Conservation (phyloP, 768 basidiomycete species). For the Leccinum imitatum region DNA sequence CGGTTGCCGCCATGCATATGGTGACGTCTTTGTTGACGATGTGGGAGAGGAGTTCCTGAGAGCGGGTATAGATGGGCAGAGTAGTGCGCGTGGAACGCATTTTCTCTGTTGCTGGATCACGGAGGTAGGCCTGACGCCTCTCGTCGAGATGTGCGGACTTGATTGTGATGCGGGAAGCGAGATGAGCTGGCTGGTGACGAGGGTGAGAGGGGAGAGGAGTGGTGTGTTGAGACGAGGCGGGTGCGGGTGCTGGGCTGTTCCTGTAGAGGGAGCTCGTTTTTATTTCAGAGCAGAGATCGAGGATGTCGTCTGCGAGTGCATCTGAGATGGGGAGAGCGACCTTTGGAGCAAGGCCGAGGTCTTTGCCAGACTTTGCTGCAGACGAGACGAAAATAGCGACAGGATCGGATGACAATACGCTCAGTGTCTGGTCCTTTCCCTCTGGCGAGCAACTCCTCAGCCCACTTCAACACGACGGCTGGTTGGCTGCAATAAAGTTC, state of each 20-base stretch:
- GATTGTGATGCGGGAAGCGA: slow-evolving; percentile 27
- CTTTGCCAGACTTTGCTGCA: slow-evolving; percentile 61
- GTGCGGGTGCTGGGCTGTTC: slow-evolving; percentile 52
- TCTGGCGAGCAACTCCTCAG: no score
- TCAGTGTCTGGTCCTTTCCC: no score
- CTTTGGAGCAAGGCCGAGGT: slow-evolving; percentile 69
- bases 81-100: slow-evolving; percentile 67
- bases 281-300: slow-evolving; percentile 68
- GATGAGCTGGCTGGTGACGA: slow-evolving; percentile 30
- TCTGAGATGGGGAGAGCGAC: slow-evolving; percentile 68
- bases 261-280: slow-evolving; percentile 61
- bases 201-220: slow-evolving; percentile 17
- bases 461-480: no score
- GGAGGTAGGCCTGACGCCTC: slow-evolving; percentile 59
- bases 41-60: slow-evolving; percentile 63
- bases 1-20: slow-evolving; percentile 86
- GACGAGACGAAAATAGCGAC: no score
- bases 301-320: slow-evolving; percentile 64
- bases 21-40: slow-evolving; percentile 81
- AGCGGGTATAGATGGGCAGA: slow-evolving; percentile 75
- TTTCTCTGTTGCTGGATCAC: slow-evolving; percentile 54
- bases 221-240: slow-evolving; percentile 20
- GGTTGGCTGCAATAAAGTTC: no score
- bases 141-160: slow-evolving; percentile 62
- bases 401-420: no score